These are phyloP conservation scores for Tricholoma matsutake DNA, from an alignment of 768 basidiomycete genomes.

Conservation along the genomic window DNA sequence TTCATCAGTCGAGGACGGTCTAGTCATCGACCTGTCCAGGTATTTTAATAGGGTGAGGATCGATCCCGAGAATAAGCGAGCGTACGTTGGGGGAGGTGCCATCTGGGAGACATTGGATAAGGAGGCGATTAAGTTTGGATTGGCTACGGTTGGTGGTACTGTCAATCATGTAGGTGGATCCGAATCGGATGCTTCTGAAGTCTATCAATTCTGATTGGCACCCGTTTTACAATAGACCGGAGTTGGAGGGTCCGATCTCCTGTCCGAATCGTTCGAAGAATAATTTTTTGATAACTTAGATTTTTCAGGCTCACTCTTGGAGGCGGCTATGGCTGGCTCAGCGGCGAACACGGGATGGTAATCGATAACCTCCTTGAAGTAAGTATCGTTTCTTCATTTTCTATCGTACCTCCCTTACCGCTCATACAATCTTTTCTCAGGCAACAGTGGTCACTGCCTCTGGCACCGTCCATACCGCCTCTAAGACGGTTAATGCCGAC, in stretches of 20 bases:
- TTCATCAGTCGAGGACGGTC: slow-evolving; percentile 31
- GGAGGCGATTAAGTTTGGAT: slow-evolving; percentile 31
- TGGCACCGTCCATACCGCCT: slow-evolving; percentile 17
- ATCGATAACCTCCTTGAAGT: slow-evolving; percentile 47
- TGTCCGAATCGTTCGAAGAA: not conserved
- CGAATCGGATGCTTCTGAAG: not conserved
- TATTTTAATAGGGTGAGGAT: slow-evolving; percentile 20
- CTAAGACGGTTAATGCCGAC: slow-evolving; percentile 38
- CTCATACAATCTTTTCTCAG: not conserved
- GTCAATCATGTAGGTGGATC: slow-evolving; percentile 42
- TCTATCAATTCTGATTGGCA: not conserved
- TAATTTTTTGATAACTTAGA: not conserved
- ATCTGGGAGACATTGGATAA: slow-evolving; percentile 37
- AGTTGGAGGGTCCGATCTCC: slow-evolving; percentile 40
- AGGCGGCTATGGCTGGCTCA: slow-evolving; percentile 55
- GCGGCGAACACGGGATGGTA: slow-evolving; percentile 39
- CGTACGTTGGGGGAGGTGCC: slow-evolving; percentile 37
- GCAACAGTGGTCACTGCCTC: slow-evolving; percentile 19
- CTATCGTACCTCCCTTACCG: not conserved
- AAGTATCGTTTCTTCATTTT: not conserved
- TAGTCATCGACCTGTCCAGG: slow-evolving; percentile 36
- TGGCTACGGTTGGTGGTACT: slow-evolving; percentile 38
- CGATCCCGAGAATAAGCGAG: slow-evolving; percentile 29
- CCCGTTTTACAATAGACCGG: slow-evolving; percentile 34
- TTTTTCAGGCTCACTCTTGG: slow-evolving; percentile 43